These are phyloP conservation scores for Ustilago bromivora DNA, from an alignment of 1,284 basidiomycete species.

Conservation along the genomic window DNA sequence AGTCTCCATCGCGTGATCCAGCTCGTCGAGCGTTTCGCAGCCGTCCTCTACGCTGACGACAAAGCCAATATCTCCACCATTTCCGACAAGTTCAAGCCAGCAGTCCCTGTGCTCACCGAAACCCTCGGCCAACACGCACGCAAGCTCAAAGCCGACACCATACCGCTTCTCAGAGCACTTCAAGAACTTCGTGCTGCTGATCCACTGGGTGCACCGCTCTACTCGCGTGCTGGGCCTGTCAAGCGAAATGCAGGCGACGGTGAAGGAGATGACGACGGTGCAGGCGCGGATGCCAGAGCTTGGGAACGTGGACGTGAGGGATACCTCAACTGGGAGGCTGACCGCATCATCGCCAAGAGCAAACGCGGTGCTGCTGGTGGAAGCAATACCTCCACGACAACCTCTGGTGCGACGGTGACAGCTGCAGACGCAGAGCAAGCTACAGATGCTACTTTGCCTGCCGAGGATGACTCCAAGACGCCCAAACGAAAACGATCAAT, in stretches of 20 bases:
- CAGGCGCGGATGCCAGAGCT: constrained; percentile 24
- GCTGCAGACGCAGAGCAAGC: constrained; percentile 6
- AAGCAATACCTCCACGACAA: background rate
- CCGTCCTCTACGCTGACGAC: constrained; percentile 22
- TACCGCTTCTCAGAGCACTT: constrained; percentile 46
- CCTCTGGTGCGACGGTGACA: background rate
- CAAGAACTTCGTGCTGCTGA: constrained; percentile 41
- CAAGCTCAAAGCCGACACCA: constrained; percentile 50
- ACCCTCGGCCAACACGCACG: constrained; percentile 42
- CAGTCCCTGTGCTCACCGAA: constrained; percentile 23
- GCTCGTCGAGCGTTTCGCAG: constrained; percentile 34
- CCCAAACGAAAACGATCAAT: constrained; percentile 34
- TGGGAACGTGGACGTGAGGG: constrained; percentile 60
- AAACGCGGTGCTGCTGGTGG: constrained; percentile 19
- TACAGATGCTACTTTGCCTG: constrained; percentile 5
- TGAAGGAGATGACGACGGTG: constrained; percentile 23
- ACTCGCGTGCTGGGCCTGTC: constrained; percentile 12
- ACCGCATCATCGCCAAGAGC: constrained; percentile 55
- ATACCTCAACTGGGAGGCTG: constrained; percentile 64
- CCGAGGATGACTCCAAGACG: constrained; percentile 29
- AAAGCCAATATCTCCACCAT: background rate
- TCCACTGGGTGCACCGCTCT: constrained; percentile 54
- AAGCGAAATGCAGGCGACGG: constrained; percentile 6
- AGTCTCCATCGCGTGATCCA: constrained; percentile 32
- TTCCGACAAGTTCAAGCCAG: background rate